These are phyloP conservation scores for Acacia acuminata DNA, from an alignment of 306 rosid genomes.

Conservation along the genomic window DNA sequence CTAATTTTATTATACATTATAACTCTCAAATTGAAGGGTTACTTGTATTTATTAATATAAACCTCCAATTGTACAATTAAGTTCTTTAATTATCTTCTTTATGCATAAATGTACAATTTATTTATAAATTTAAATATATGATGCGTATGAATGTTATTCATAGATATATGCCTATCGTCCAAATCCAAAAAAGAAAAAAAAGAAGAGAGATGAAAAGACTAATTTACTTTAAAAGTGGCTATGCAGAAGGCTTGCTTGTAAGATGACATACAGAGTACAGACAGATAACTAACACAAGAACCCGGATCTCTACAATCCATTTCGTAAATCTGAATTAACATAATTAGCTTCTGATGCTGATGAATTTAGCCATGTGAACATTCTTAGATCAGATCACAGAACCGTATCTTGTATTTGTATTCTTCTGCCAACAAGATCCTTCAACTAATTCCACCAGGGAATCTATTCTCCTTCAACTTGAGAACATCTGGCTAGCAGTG, in stretches of 20 bases:
- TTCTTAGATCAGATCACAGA: constrained; percentile 32
- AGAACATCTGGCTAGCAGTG: constrained; percentile 72
- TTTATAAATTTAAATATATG: no score
- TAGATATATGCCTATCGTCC: no score
- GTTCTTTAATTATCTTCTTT: no score
- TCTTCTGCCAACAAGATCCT: constrained; percentile 45
- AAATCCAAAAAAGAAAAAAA: not conserved
- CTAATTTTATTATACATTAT: no score
- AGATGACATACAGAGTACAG: constrained; percentile 7
- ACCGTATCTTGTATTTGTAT: constrained; percentile 34
- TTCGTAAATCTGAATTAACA: not conserved
- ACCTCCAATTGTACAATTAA: no score
- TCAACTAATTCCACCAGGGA: constrained; percentile 78
- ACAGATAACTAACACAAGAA: constrained; percentile 1
- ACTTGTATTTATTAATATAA: no score
- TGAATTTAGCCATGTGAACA: not conserved
- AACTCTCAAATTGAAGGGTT: no score
- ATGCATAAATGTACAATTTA: no score
- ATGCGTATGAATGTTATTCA: no score
- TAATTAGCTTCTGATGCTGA: not conserved
- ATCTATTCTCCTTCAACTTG: constrained; percentile 75
- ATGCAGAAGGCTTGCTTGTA: constrained; percentile 20
- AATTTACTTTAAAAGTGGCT: not conserved
- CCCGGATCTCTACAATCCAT: not conserved
- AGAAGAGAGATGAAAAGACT: no score